phyloP scores from a whole-genome alignment of 139 green algal species.

The Coelastrella sp. region DNA sequence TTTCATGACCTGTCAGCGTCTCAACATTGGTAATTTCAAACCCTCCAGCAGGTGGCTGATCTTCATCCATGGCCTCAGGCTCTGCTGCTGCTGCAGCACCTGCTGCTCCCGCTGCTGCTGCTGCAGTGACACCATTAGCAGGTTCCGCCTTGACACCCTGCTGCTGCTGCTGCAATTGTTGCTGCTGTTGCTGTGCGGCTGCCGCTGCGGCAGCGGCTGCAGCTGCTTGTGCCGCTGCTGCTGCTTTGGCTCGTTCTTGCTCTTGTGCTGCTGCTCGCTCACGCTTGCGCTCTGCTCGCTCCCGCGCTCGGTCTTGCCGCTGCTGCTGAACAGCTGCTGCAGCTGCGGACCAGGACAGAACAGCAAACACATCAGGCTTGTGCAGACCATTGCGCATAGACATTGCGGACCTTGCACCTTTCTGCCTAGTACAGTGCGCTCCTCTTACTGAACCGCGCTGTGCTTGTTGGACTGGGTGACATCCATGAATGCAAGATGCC shows the following conservation, averaged over 20 bases:
- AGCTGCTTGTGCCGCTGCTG: constrained; percentile 38
- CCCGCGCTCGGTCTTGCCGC: constrained; percentile 32
- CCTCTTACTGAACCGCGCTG: no score
- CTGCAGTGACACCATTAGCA: constrained; percentile 1
- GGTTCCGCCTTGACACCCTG: constrained; percentile 10
- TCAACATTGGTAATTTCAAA: constrained; percentile 50
- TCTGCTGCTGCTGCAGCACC: constrained; percentile 36
- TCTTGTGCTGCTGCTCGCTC: constrained; percentile 32
- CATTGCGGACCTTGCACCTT: no score
- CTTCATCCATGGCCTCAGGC: constrained; percentile 78
- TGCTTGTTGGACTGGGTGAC: no score
- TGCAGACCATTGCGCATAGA: no score
- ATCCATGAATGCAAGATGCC: no score
- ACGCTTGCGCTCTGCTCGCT: constrained; percentile 36
- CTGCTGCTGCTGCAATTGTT: constrained; percentile 24
- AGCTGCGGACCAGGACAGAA: neutral
- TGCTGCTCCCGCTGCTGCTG: no score
- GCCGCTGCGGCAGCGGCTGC: no score
- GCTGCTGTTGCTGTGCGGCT: no score
- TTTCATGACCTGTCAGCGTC: constrained; percentile 82
- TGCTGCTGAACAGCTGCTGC: neutral
- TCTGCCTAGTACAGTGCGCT: no score
- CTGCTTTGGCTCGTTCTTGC: constrained; percentile 25
- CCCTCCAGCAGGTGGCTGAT: constrained; percentile 36
- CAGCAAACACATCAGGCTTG: no score